Conservation (phyloP, 768 basidiomycete genomes). For the Mycena alexandri region DNA sequence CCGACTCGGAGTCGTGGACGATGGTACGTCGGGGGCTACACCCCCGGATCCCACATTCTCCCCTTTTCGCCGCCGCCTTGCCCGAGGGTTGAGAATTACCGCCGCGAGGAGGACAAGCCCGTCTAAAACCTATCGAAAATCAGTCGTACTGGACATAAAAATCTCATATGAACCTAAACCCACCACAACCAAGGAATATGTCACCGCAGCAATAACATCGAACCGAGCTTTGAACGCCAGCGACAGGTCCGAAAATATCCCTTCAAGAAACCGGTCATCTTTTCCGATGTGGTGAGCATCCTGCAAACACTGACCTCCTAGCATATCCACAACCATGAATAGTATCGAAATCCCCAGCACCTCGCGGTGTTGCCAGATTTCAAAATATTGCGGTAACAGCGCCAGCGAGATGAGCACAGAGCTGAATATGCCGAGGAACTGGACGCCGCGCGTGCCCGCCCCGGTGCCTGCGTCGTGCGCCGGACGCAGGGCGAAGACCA, state of each 20-base stretch:
- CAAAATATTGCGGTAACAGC: conserved; percentile 75
- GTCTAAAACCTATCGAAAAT: conserved; percentile 68
- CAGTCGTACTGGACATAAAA: too few relatives aligned
- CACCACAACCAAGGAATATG: conserved; percentile 75
- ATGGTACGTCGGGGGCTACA: conserved; percentile 20
- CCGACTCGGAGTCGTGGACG: conserved; percentile 50
- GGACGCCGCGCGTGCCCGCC: conserved; percentile 46
- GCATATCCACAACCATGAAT: conserved; percentile 78
- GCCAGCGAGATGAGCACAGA: conserved; percentile 68
- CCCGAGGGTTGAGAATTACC: conserved; percentile 73
- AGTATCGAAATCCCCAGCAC: conserved; percentile 76
- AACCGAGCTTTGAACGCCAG: conserved; percentile 75
- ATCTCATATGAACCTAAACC: too few relatives aligned
- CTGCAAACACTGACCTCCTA: conserved; percentile 59
- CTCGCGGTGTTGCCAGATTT: conserved; percentile 75
- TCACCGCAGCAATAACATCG: conserved; percentile 71
- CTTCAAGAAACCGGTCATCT: too few relatives aligned
- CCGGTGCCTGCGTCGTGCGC: conserved; percentile 47
- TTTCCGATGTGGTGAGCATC: background rate
- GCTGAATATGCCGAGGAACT: conserved; percentile 73
- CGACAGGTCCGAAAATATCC: conserved; percentile 76
- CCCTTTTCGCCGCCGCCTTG: conserved; percentile 51
- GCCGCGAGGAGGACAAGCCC: conserved; percentile 70
- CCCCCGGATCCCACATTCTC: conserved; percentile 50
- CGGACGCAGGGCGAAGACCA: conserved; percentile 71